Conservation (phyloP, 345 rosid species). For the Citrus unshiu region DNA sequence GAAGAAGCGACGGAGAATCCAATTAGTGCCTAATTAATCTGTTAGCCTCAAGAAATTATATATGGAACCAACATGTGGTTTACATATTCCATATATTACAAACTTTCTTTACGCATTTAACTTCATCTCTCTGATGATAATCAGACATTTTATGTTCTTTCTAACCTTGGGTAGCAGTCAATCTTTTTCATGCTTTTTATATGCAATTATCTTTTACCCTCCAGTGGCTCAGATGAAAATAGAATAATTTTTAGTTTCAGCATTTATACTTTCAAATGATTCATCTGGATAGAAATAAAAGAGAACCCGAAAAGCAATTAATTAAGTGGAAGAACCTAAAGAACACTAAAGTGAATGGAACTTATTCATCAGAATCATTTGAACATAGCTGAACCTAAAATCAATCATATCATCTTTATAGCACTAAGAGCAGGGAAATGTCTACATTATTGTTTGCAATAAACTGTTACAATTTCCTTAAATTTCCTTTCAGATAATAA, state of each 20-base stretch:
- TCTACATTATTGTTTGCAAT: background rate
- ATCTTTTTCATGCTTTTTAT: background rate
- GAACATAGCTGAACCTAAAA: too few relatives aligned
- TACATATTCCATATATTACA: background rate
- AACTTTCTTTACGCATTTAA: background rate
- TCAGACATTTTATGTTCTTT: background rate
- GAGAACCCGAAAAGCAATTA: background rate
- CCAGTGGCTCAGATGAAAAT: background rate
- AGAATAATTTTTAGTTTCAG: background rate
- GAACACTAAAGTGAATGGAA: background rate
- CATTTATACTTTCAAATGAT: background rate
- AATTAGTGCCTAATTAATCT: background rate
- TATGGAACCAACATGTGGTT: background rate
- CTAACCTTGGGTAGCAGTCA: background rate
- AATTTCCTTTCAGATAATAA: background rate
- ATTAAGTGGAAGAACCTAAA: background rate
- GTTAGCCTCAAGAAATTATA: background rate
- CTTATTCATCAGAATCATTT: background rate
- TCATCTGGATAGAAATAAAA: too few relatives aligned
- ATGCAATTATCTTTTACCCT: background rate
- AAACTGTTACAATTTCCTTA: background rate
- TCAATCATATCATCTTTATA: background rate
- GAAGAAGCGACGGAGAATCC: background rate
- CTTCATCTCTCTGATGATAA: background rate
- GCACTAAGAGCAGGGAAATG: background rate